phyloP scores from a whole-genome alignment of 768 basidiomycete genomes.

The Psilocybe cyanescens region DNA sequence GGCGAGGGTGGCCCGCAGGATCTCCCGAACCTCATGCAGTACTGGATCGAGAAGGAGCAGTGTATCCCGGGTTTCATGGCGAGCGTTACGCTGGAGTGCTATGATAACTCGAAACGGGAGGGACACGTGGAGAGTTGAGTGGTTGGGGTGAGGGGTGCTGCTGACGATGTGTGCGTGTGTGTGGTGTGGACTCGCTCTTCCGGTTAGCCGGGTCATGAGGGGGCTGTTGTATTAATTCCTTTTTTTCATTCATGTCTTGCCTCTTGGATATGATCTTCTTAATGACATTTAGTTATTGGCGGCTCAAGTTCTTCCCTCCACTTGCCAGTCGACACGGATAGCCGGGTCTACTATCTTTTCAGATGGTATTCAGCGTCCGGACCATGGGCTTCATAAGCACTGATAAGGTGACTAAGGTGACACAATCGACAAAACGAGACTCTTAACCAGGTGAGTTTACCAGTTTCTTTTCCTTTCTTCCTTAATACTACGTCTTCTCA shows the following conservation, averaged over 20 bases:
- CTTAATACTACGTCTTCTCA: too few relatives aligned
- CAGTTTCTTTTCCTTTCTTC: too few relatives aligned
- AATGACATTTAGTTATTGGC: too few relatives aligned
- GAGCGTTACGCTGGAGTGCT: slow-evolving; percentile 86
- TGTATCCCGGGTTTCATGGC: slow-evolving; percentile 91
- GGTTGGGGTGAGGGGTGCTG: not conserved
- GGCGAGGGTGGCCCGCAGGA: slow-evolving; percentile 79
- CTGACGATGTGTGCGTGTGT: too few relatives aligned
- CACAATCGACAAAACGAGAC: too few relatives aligned
- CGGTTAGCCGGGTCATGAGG: not conserved
- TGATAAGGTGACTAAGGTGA: too few relatives aligned
- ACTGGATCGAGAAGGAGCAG: slow-evolving; percentile 86
- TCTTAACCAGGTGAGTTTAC: too few relatives aligned
- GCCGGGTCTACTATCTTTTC: too few relatives aligned
- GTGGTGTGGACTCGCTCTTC: not conserved
- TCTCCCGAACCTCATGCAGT: slow-evolving; percentile 73
- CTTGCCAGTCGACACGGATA: too few relatives aligned
- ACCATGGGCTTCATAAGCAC: too few relatives aligned
- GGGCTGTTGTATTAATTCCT: not conserved
- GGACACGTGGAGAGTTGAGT: slow-evolving; percentile 3
- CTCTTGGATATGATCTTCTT: not conserved
- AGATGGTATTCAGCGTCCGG: too few relatives aligned
- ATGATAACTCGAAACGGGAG: slow-evolving; percentile 68
- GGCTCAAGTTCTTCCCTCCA: too few relatives aligned
- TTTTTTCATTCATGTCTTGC: not conserved